phyloP scores from a whole-genome alignment of 2,329 filamentous ascomycete species.

The Elsinoe arachidis region DNA sequence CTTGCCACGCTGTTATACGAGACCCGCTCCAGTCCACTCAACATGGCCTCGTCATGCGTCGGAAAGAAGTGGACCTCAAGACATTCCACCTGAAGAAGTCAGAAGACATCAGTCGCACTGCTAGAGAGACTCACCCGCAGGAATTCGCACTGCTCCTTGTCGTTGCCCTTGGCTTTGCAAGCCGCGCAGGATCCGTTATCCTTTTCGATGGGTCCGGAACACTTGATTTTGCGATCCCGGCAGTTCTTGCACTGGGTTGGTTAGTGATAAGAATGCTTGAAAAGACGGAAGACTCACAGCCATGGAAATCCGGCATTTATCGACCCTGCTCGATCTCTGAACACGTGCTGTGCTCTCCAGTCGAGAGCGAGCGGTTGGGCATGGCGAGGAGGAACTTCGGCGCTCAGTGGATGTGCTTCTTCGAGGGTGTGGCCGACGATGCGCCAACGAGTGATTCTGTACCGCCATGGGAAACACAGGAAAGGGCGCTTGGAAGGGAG shows the following conservation, averaged over 20 bases:
- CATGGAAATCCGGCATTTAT: slow-evolving; percentile 7
- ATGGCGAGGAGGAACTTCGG: not conserved
- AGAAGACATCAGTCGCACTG: not conserved
- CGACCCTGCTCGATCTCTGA: not conserved
- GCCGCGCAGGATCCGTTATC: not conserved
- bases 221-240: slow-evolving; percentile 7
- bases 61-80: not conserved
- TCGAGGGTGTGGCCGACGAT: not conserved
- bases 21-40: not conserved
- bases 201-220: not conserved
- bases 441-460: not conserved
- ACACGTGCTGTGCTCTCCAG: not conserved
- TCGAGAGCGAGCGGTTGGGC: not conserved
- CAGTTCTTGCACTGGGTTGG: not conserved
- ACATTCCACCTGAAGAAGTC: not conserved
- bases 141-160: not conserved
- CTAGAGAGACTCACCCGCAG: not conserved
- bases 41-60: not conserved
- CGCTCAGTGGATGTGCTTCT: not conserved
- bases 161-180: not conserved
- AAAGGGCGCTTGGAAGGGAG: not conserved
- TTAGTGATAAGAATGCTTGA: slow-evolving; percentile 1
- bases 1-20: not conserved
- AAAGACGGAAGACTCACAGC: not conserved
- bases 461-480: not conserved